These are phyloP conservation scores for Guadua angustifolia DNA, from an alignment of 176 grass and related monocot species.

Conservation along the genomic window DNA sequence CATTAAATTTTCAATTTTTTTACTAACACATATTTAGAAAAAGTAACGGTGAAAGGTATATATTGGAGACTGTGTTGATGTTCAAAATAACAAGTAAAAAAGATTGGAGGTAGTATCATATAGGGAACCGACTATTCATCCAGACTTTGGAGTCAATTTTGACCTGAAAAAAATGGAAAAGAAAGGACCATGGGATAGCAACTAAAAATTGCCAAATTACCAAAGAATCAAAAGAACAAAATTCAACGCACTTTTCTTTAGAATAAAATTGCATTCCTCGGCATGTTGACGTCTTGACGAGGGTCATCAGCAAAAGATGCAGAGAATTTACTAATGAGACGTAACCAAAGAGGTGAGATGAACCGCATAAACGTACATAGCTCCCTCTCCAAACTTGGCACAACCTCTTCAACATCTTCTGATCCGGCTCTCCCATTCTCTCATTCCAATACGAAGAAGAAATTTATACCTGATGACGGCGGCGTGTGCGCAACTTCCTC, in stretches of 20 bases:
- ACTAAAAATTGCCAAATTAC: background rate
- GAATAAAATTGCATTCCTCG: background rate
- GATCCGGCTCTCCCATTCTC: constrained; percentile 48
- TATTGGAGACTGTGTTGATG: too few species aligned
- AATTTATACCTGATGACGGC: background rate
- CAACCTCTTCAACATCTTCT: constrained; percentile 60
- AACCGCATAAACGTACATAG: constrained; percentile 58
- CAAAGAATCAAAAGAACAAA: background rate
- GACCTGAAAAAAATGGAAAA: background rate
- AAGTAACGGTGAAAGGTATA: too few species aligned
- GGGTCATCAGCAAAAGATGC: background rate
- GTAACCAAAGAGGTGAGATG: background rate
- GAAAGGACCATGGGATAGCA: background rate
- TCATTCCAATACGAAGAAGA: background rate
- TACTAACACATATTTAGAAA: too few species aligned
- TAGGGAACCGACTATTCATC: background rate
- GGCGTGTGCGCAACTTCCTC: background rate
- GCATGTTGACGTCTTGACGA: background rate
- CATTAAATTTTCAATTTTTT: too few species aligned
- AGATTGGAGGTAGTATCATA: background rate
- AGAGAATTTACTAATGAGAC: background rate
- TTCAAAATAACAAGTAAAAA: too few species aligned
- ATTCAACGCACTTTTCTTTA: background rate
- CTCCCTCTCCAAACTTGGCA: constrained; percentile 91
- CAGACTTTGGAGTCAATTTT: background rate